phyloP scores from a whole-genome alignment of 169 alveolate species.

The Eimeria necatrix region DNA sequence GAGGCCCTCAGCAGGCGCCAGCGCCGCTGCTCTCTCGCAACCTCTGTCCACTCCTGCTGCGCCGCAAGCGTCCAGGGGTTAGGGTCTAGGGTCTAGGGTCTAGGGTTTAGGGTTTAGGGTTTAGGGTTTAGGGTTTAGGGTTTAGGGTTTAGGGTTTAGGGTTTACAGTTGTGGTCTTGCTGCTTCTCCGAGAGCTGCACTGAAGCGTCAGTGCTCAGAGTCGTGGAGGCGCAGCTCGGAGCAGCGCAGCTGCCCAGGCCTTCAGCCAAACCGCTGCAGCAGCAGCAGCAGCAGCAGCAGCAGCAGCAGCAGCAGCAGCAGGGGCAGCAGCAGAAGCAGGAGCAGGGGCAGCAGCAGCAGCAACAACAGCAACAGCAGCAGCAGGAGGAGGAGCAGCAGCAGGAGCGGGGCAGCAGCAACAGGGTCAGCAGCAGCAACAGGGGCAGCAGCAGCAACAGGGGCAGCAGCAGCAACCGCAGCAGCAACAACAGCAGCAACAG shows the following conservation, averaged over 20 bases:
- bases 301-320: too few species aligned
- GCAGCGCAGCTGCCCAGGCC: not conserved
- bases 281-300: too few species aligned
- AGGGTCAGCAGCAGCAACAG: too few species aligned
- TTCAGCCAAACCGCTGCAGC: not conserved
- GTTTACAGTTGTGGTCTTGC: slow-evolving; percentile 27
- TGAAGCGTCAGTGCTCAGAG: slow-evolving; percentile 19
- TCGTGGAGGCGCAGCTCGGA: not conserved
- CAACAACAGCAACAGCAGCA: too few species aligned
- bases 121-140: slow-evolving; percentile 19
- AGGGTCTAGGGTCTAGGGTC: too few species aligned
- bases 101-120: not conserved
- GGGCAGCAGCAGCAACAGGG: too few species aligned
- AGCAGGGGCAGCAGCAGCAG: too few species aligned
- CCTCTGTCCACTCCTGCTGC: not conserved
- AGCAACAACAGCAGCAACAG: too few species aligned
- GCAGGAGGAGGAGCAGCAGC: too few species aligned
- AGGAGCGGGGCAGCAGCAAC: too few species aligned
- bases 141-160: slow-evolving; percentile 28
- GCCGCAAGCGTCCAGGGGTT: not conserved
- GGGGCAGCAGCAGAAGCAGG: too few species aligned
- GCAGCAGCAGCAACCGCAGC: too few species aligned
- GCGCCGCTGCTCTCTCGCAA: not conserved
- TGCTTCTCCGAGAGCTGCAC: not conserved
- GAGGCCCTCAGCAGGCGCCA: not conserved